Evolutionary conservation across 2,329 filamentous ascomycete species (phyloP).

Genomic region (Byssothecium circinans): DNA sequence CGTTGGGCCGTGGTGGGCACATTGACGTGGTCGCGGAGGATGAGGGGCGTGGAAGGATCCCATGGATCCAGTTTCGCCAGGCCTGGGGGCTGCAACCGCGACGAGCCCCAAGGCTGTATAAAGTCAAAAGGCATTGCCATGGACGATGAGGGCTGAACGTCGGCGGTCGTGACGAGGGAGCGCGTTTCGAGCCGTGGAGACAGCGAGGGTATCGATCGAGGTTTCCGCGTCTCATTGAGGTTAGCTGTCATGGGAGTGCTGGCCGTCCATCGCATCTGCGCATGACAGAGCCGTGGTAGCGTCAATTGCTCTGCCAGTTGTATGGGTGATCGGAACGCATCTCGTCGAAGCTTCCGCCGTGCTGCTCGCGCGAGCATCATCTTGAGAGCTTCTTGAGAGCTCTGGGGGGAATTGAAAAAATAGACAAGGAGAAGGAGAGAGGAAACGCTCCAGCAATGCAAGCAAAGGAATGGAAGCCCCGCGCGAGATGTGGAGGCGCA

Average conservation of each 20-base stretch:
- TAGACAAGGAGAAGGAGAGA: background rate
- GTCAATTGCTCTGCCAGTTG: slow-evolving; percentile 52
- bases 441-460: slow-evolving; percentile 10
- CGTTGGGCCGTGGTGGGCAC: slow-evolving; percentile 32
- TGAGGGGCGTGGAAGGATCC: slow-evolving; percentile 29
- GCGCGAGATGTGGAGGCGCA: slow-evolving; percentile 4
- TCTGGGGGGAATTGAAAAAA: slow-evolving; percentile 11
- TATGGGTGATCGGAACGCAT: slow-evolving; percentile 30
- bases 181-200: slow-evolving; percentile 34
- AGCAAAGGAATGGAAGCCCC: slow-evolving; percentile 9
- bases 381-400: background rate
- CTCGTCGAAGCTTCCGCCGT: slow-evolving; percentile 36
- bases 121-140: slow-evolving; percentile 23
- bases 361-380: slow-evolving; percentile 42
- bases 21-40: slow-evolving; percentile 26
- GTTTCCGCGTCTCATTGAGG: slow-evolving; percentile 20
- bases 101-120: slow-evolving; percentile 22
- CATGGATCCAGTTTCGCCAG: slow-evolving; percentile 20
- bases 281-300: slow-evolving; percentile 59
- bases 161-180: slow-evolving; percentile 46
- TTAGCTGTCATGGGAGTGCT: slow-evolving; percentile 15
- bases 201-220: slow-evolving; percentile 16
- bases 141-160: slow-evolving; percentile 25
- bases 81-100: slow-evolving; percentile 10
- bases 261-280: slow-evolving; percentile 45